Conservation (phyloP, 2,329 filamentous ascomycete genomes). For the Ascochyta lentis region DNA sequence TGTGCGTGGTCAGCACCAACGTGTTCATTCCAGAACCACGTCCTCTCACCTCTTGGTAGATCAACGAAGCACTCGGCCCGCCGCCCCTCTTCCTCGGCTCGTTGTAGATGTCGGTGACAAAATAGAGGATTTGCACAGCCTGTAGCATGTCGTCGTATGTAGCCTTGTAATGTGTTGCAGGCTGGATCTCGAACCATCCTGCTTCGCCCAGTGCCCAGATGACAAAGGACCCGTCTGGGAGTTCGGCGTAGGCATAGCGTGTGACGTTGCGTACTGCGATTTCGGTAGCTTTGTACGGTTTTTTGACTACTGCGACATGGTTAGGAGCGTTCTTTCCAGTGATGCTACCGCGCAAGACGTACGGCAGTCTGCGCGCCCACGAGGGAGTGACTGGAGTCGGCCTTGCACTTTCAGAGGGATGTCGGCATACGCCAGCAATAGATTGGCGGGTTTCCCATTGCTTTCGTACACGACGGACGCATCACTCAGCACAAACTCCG, state of each 20-base stretch:
- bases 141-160: constrained; percentile 68
- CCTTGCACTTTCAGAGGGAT: constrained; percentile 70
- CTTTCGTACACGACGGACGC: constrained; percentile 66
- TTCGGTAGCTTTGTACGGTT: constrained; percentile 40
- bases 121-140: constrained; percentile 70
- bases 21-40: not conserved
- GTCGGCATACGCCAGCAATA: constrained; percentile 65
- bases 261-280: constrained; percentile 64
- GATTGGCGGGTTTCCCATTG: constrained; percentile 60
- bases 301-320: constrained; percentile 38
- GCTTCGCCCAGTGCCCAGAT: constrained; percentile 70
- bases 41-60: constrained; percentile 49
- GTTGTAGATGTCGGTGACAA: constrained; percentile 64
- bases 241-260: constrained; percentile 56
- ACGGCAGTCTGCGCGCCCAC: constrained; percentile 40
- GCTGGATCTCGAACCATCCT: constrained; percentile 73
- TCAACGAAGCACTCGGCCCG: constrained; percentile 44
- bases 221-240: constrained; percentile 63
- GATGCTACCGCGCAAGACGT: constrained; percentile 16
- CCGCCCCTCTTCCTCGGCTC: constrained; percentile 51
- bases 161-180: constrained; percentile 62
- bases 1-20: constrained; percentile 21
- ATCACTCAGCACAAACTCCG: constrained; percentile 67
- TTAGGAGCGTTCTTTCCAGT: constrained; percentile 10
- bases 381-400: constrained; percentile 53